Evolutionary conservation across 148 eudicot genomes (phyloP).

Genomic region (Drosera capensis): DNA sequence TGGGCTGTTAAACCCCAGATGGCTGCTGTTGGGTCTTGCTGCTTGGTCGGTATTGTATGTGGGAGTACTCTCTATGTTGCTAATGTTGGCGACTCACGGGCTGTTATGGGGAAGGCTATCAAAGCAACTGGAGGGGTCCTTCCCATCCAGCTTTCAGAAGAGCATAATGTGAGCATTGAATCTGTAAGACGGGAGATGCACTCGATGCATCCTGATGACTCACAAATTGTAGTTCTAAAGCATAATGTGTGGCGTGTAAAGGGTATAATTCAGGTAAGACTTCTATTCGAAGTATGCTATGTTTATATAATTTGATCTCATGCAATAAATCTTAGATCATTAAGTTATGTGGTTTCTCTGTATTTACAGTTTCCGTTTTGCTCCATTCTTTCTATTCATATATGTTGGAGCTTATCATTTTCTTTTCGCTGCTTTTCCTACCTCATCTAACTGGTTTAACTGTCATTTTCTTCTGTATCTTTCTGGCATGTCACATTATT

Average conservation of each 20-base stretch:
- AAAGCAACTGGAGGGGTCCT: constrained; percentile 26
- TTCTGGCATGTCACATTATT: no score
- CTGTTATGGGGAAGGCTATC: constrained; percentile 24
- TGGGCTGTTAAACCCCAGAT: constrained; percentile 27
- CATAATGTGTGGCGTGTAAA: constrained; percentile 27
- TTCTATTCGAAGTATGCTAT: background rate
- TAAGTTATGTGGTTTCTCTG: no score
- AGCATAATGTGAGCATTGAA: constrained; percentile 25
- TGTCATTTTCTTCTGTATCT: no score
- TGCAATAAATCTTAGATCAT: no score
- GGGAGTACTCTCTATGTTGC: constrained; percentile 25
- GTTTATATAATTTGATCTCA: no score
- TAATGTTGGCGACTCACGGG: constrained; percentile 29
- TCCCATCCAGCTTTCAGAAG: constrained; percentile 23
- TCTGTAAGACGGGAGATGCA: constrained; percentile 26
- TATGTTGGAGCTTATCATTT: no score
- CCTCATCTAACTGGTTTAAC: no score
- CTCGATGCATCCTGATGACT: constrained; percentile 27
- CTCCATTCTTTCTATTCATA: no score
- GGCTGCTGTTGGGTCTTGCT: constrained; percentile 33
- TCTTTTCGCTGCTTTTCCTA: no score
- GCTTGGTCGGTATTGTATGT: constrained; percentile 24
- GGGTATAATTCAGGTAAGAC: constrained; percentile 24
- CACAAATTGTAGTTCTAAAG: constrained; percentile 21
- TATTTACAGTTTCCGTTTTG: no score